Conservation (phyloP, 1,284 basidiomycete genomes). For the Tilletia horrida region DNA sequence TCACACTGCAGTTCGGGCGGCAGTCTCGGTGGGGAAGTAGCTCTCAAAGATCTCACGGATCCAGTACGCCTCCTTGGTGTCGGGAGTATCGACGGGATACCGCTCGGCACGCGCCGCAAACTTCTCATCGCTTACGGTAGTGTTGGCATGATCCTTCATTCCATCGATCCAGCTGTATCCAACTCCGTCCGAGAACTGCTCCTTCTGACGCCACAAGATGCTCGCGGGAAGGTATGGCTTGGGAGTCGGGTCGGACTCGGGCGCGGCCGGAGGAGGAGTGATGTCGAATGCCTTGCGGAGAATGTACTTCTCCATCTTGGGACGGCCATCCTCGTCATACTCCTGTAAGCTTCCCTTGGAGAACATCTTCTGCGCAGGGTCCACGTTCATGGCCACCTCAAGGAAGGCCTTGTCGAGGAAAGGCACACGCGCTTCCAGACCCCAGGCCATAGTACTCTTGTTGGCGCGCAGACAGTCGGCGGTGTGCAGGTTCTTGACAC, state of each 20-base stretch:
- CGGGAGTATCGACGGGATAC: slow-evolving; percentile 79
- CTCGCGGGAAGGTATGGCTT: slow-evolving; percentile 82
- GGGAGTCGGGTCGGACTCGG: slow-evolving; percentile 1
- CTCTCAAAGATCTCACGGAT: slow-evolving; percentile 91
- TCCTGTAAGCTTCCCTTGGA: slow-evolving; percentile 74
- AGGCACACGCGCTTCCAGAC: slow-evolving; percentile 95
- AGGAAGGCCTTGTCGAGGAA: slow-evolving; percentile 98
- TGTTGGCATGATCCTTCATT: slow-evolving; percentile 85
- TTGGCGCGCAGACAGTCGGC: slow-evolving; percentile 97
- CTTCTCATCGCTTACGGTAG: slow-evolving; percentile 73
- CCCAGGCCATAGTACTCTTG: slow-evolving; percentile 99
- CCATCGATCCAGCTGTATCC: slow-evolving; percentile 99
- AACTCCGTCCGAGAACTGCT: slow-evolving; percentile 98
- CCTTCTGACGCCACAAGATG: slow-evolving; percentile 98
- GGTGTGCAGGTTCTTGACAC: slow-evolving; percentile 97
- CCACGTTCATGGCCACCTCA: slow-evolving; percentile 86
- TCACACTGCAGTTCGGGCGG: slow-evolving; percentile 80
- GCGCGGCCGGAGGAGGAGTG: slow-evolving; percentile 51
- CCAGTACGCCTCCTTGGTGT: slow-evolving; percentile 96
- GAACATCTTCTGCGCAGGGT: slow-evolving; percentile 87
- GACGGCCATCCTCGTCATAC: slow-evolving; percentile 61
- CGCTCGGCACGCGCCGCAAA: slow-evolving; percentile 73
- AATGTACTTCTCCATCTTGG: slow-evolving; percentile 69
- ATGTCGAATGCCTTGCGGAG: slow-evolving; percentile 95
- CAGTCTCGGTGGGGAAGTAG: slow-evolving; percentile 70